Percentiles rank a stretch among this genome's conserved stretches.
phyloP scores from a whole-genome alignment of 1,284 basidiomycete genomes.

The Gymnopus androsaceus region DNA sequence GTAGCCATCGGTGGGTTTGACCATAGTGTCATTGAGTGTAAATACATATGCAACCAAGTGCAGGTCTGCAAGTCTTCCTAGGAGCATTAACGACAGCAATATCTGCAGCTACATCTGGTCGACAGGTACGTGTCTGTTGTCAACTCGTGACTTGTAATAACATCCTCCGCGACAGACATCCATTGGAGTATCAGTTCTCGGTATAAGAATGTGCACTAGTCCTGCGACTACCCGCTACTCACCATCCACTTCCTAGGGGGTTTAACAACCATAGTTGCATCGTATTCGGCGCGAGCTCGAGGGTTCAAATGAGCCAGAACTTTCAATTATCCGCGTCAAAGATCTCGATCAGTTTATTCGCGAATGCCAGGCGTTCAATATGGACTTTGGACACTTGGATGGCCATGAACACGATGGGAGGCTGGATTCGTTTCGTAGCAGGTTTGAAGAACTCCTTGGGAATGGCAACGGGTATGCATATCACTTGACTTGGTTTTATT shows the following conservation, averaged over 20 bases:
- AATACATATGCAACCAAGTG: constrained; percentile 20
- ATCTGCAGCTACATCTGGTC: constrained; percentile 48
- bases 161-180: constrained; percentile 31
- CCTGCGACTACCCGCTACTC: constrained; percentile 14
- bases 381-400: constrained; percentile 53
- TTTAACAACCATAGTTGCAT: constrained; percentile 63
- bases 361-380: constrained; percentile 53
- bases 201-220: constrained; percentile 24
- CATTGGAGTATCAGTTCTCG: constrained; percentile 39
- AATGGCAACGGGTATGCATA: constrained; percentile 28
- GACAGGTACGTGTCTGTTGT: constrained; percentile 33
- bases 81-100: constrained; percentile 70
- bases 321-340: constrained; percentile 50
- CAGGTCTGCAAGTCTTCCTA: constrained; percentile 57
- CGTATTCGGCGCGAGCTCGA: constrained; percentile 67
- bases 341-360: constrained; percentile 67
- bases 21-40: background rate
- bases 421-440: constrained; percentile 27
- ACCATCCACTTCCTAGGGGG: constrained; percentile 47
- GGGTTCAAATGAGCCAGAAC: constrained; percentile 69
- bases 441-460: constrained; percentile 39
- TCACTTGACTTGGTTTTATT: background rate
- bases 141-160: constrained; percentile 12
- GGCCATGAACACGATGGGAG: constrained; percentile 27
- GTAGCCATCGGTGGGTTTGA: constrained; percentile 40